Evolutionary conservation across 257 asterid genomes (phyloP), one percentile per base, ranked within the genome.

Genomic region (Gentiana macrophylla): DNA sequence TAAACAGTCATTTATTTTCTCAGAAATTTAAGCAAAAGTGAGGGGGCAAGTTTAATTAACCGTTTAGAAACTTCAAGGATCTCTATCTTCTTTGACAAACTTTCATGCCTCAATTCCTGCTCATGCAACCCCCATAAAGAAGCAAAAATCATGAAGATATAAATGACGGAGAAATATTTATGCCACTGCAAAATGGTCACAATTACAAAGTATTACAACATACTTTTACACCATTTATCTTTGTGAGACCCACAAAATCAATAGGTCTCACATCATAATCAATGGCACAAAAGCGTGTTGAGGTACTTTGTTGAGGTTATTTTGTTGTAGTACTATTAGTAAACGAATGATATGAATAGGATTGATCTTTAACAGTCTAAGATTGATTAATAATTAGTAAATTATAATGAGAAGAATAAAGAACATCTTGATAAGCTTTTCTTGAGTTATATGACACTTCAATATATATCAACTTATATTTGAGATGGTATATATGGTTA

Each of bases 21-120:
- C n/a, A n/a, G n/a, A n/a, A n/a, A n/a, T n/a, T n/a, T n/a, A n/a
- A n/a, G n/a, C n/a, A n/a, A n/a, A n/a, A n/a, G n/a, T n/a, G n/a
- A n/a, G n/a, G n/a, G n/a, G n/a, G n/a, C n/a, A n/a, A n/a, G n/a
- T n/a, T n/a, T n/a, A n/a, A n/a, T n/a, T n/a, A 56, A 86, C 96
- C 84, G 55, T 58, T 82, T 78, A 15, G 89, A 72, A 65, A 47
- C 61, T 76, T 81, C 82, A 13, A 80, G 79, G n/a, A 66, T 68
- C 80, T 84, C 79, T 60, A 84, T 77, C 79, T 73, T 74, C 79
- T 68, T 76, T 46, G 78, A 67, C 74, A 87, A 62, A 54, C 82
- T 68, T 63, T 87, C 96, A 50, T 76, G 66, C 80, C 75, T 69
- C 59, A 80, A 50, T 1, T 69, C 74, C 92, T 84, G 89, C 69